These are phyloP conservation scores for Acacia concinna DNA, from an alignment of 331 rosid species.

Conservation along the genomic window DNA sequence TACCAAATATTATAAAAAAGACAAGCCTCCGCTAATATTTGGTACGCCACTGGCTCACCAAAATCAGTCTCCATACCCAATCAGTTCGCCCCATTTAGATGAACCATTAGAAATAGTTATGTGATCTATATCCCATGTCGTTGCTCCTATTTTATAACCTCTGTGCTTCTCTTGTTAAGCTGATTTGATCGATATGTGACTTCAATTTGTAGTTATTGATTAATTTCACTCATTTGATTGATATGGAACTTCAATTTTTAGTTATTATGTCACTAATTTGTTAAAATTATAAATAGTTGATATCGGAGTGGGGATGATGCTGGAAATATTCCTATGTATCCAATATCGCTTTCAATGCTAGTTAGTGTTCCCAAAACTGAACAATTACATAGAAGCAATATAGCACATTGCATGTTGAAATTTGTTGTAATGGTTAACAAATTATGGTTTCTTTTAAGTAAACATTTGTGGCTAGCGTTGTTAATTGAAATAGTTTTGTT, in stretches of 20 bases:
- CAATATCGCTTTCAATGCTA: background rate
- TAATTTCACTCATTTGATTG: background rate
- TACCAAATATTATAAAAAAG: background rate
- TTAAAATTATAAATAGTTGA: background rate
- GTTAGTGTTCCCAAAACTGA: background rate
- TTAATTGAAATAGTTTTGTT: too few relatives aligned
- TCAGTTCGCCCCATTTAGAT: background rate
- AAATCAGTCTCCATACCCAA: background rate
- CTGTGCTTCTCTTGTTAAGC: rapidly evolving
- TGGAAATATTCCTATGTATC: background rate
- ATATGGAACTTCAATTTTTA: too few relatives aligned
- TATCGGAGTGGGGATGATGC: too few relatives aligned
- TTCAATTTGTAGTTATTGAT: too few relatives aligned
- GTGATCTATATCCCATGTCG: background rate
- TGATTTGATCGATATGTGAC: background rate
- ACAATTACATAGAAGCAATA: background rate
- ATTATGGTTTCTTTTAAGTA: too few relatives aligned
- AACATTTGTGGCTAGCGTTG: too few relatives aligned
- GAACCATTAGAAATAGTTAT: background rate
- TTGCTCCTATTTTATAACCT: background rate
- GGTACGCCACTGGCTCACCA: background rate
- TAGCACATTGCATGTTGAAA: too few relatives aligned
- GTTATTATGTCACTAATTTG: background rate
- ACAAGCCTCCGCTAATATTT: background rate
- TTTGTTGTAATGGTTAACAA: too few relatives aligned